A percentile compares a stretch with the other conserved stretches of the same genome.
Evolutionary conservation across 202 grass and related monocot genomes (phyloP).

Genomic region (Panicum hallii): DNA sequence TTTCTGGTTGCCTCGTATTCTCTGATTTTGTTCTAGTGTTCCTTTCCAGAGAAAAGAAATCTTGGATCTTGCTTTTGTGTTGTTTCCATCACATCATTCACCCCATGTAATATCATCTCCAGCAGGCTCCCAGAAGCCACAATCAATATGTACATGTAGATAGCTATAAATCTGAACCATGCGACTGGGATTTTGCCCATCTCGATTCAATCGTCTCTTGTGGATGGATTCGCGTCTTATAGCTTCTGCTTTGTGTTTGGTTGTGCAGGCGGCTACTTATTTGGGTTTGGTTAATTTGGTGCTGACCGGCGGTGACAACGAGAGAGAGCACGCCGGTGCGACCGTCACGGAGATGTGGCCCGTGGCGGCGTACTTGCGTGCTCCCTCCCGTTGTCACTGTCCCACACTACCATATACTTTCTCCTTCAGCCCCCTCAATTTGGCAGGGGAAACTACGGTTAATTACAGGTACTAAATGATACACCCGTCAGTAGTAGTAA

Average conservation of each 20-base stretch:
- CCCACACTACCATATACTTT: background rate
- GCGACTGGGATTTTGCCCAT: background rate
- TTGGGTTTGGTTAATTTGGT: background rate
- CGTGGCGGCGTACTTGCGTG: constrained; percentile 32
- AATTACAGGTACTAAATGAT: background rate
- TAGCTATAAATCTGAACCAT: background rate
- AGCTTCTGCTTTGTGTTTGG: background rate
- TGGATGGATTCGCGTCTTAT: background rate
- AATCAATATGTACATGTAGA: background rate
- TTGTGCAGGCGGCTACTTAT: background rate
- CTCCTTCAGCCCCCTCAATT: background rate
- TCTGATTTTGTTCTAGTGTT: background rate
- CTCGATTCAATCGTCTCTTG: background rate
- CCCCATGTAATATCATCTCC: background rate
- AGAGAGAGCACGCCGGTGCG: constrained; percentile 47
- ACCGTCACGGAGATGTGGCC: background rate
- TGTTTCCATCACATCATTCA: background rate
- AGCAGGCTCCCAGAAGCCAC: background rate
- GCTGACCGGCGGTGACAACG: constrained; percentile 29
- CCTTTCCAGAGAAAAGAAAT: background rate
- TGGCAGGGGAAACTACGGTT: background rate
- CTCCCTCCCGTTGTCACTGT: constrained; percentile 38
- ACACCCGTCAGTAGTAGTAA: background rate
- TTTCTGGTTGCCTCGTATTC: background rate
- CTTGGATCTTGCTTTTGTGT: background rate